These are phyloP conservation scores for Lycium ferocissimum DNA, from an alignment of 257 asterid genomes.

Conservation along the genomic window DNA sequence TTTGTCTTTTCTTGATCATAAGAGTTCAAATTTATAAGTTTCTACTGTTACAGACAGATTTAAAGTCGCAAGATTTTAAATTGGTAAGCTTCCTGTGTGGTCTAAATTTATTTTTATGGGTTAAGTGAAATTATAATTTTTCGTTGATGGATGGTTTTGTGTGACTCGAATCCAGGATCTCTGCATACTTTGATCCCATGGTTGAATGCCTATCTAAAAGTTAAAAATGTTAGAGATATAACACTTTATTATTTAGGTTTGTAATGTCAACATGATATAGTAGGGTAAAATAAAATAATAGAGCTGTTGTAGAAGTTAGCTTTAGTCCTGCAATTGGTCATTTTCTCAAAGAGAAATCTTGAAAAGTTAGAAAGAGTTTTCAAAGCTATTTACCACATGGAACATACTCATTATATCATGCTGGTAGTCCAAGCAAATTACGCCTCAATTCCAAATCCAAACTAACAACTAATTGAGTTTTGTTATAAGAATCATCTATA, in stretches of 20 bases:
- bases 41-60: not conserved
- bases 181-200: not conserved
- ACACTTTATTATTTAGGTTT: not conserved
- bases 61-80: not conserved
- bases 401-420: not conserved
- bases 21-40: slow-evolving; percentile 12
- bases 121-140: not conserved
- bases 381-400: not conserved
- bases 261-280: too few relatives aligned
- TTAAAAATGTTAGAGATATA: not conserved
- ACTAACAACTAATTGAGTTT: not conserved
- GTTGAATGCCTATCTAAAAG: not conserved
- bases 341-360: not conserved
- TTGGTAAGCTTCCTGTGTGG: not conserved
- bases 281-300: too few relatives aligned
- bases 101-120: not conserved
- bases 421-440: not conserved
- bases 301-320: not conserved
- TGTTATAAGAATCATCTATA: not conserved
- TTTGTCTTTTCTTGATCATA: slow-evolving; percentile 32
- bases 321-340: not conserved
- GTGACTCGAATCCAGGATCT: not conserved
- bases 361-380: not conserved
- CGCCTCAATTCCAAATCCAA: not conserved
- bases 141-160: not conserved